These are phyloP conservation scores for Lactuca saligna DNA, from an alignment of 129 eudicot species.

Conservation along the genomic window DNA sequence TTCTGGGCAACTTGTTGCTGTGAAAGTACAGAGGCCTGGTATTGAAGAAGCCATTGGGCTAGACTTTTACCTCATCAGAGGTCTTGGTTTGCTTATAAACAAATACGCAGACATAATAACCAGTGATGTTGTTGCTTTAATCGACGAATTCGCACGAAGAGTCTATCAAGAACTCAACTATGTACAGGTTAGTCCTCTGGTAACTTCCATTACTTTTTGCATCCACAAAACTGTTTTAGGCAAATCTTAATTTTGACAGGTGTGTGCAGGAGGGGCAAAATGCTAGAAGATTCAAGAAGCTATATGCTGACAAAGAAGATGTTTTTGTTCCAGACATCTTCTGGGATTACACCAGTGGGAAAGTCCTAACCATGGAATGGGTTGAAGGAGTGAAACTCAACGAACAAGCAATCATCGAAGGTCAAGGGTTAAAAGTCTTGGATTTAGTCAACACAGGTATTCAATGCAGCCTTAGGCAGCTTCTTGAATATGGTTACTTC, in stretches of 20 bases:
- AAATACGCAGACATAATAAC: conserved; percentile 71
- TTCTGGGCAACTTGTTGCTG: conserved; percentile 88
- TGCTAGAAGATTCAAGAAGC: conserved; percentile 88
- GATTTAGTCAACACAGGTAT: conserved; percentile 90
- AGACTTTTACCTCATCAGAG: conserved; percentile 88
- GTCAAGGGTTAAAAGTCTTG: conserved; percentile 87
- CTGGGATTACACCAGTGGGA: conserved; percentile 93
- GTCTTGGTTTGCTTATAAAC: conserved; percentile 69
- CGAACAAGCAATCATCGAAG: conserved; percentile 85
- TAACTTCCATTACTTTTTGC: background rate
- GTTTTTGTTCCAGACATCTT: conserved; percentile 92
- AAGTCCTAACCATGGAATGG: conserved; percentile 98
- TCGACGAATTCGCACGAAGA: conserved; percentile 94
- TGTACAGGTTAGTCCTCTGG: conserved; percentile 72
- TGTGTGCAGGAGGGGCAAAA: conserved; percentile 96
- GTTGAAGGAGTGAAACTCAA: conserved; percentile 90
- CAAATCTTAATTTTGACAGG: conserved; percentile 76
- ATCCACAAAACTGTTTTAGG: background rate
- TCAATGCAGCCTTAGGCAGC: conserved; percentile 92
- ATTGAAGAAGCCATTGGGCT: conserved; percentile 91
- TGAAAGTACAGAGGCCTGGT: conserved; percentile 97
- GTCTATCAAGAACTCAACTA: conserved; percentile 98
- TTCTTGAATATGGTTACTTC: conserved; percentile 94
- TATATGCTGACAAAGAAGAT: conserved; percentile 91
- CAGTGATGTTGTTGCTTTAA: conserved; percentile 89